Base-by-base conservation (phyloP, 2,329 filamentous ascomycete genomes). In the Ploettnerulaceae sp. region DNA sequence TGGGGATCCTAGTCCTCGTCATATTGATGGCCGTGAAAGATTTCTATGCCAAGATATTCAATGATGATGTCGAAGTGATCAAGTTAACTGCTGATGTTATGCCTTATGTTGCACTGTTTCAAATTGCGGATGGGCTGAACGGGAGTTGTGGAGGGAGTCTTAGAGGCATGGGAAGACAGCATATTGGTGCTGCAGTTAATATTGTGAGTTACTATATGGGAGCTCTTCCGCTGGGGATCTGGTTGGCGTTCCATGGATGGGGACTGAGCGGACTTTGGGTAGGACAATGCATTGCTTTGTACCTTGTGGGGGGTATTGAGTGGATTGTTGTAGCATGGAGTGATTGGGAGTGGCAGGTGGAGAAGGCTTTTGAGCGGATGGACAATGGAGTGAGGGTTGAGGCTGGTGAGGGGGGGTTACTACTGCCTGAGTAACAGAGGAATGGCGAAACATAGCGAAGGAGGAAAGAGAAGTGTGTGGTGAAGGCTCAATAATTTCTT, bases 91-190 rank as follows among this genome's bases (percentile, higher is more conserved):
- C 84, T 0, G 70, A 82, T 12, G 84, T 95, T 20, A 82, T 95
- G 72, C 89, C 89, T 0, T 91, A 82, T 58, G 89, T 95, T 1
- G 89, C 89, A 0, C 71, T 95, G 2, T 95, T 95, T 66, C 89
- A 95, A 69, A 90, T 95, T 49, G 88, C 89, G 0, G 89, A 95
- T 62, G 89, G 89, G 0, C 68, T 95, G 25, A 93, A 93, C 59
- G 88, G 89, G 1, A 86, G 81, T 49, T 95, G 89, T 61, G 89
- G 89, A 1, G 89, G 89, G 1, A 80, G 81, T 15, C 68, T 95
- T 11, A 70, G 89, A 54, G 89, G 89, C 0, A 93, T 91, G 86
- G 89, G 89, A 2, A 71, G 86, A 45, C 89, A 95, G 65, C 89
- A 90, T 72, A 76, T 94, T 39, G 89, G 89, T 11, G 89, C 88